Evolutionary conservation across 2,329 filamentous ascomycete genomes (phyloP), one percentile per base, ranked within the genome.

Genomic region (Penicillium oxalicum): DNA sequence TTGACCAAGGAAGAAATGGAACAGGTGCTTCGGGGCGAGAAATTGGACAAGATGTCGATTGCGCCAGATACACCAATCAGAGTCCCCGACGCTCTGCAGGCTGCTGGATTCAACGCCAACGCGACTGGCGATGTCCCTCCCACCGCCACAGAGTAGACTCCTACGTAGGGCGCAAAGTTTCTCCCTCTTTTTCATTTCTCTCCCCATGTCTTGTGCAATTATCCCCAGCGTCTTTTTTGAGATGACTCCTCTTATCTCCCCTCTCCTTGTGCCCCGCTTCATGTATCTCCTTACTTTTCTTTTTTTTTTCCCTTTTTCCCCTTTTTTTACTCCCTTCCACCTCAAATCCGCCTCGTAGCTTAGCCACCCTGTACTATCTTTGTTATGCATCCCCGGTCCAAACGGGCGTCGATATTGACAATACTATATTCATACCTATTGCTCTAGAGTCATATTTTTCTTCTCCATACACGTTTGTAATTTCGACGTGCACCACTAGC

Each of bases 1-100:
- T 74, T 98, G 44, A 86, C 87, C 67, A 87, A 86, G 68, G 83
- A 86, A 3, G 93, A 98, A 69, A 94, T 97, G 54, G 83, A 91
- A 68, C 88, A 87, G 74, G 88, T 97, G 5, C 84, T 98, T 55
- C 82, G 81, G 45, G 93, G 93, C 33, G 89, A 96, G 72, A 85
- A 87, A 64, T 74, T 98, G 34, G 77, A 83, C 1, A 87, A 88
- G 51, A 71, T 88, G 9, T 44, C 79, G 77, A 81, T 18, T 70
- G 76, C 45, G 72, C 77, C 18, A 8, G 53, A 60, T 34, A 63
- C 68, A 7, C 82, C 81, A 2, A 82, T 91, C 66, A 84, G 87
- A 62, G 70, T 91, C 12, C 88, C 88, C 0, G 79, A 79, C 6
- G 63, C 66, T 11, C 51, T 72, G 38, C 62, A 65, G 53, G 56